Conservation (phyloP, 495 filamentous ascomycete species). For the Neurospora tetraspora region DNA sequence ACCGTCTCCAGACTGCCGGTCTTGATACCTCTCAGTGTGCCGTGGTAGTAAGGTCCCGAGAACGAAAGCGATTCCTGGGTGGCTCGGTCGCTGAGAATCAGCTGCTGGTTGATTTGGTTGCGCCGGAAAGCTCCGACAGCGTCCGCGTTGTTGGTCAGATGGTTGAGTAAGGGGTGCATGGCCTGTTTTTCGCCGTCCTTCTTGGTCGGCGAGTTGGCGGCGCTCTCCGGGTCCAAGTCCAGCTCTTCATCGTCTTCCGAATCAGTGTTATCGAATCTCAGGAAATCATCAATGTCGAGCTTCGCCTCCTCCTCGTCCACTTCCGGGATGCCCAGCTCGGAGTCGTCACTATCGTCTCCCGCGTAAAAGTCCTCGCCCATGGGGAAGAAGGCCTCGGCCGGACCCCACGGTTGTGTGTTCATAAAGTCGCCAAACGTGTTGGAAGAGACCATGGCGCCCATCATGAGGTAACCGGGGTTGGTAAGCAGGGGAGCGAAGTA, state of each 20-base stretch:
- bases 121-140: conserved; percentile 70
- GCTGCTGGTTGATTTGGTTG: conserved; percentile 64
- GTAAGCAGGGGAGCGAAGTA: conserved; percentile 43
- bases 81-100: conserved; percentile 50
- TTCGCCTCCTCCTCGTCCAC: conserved; percentile 56
- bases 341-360: conserved; percentile 23
- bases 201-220: conserved; percentile 43
- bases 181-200: conserved; percentile 17
- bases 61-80: conserved; percentile 45
- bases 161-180: conserved; percentile 44
- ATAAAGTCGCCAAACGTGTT: conserved; percentile 47
- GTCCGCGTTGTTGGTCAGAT: conserved; percentile 52
- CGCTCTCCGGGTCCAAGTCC: conserved; percentile 28
- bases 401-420: conserved; percentile 54
- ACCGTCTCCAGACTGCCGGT: conserved; percentile 42
- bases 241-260: conserved; percentile 37
- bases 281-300: conserved; percentile 60
- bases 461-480: conserved; percentile 65
- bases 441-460: conserved; percentile 51
- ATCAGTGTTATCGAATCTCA: conserved; percentile 54
- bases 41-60: conserved; percentile 38
- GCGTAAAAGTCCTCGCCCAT: conserved; percentile 43
- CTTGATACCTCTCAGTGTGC: conserved; percentile 45
- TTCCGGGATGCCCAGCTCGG: conserved; percentile 35
- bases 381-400: conserved; percentile 70